These are phyloP conservation scores for Alternaria burnsii DNA, from an alignment of 2,329 filamentous ascomycete species.

Conservation along the genomic window DNA sequence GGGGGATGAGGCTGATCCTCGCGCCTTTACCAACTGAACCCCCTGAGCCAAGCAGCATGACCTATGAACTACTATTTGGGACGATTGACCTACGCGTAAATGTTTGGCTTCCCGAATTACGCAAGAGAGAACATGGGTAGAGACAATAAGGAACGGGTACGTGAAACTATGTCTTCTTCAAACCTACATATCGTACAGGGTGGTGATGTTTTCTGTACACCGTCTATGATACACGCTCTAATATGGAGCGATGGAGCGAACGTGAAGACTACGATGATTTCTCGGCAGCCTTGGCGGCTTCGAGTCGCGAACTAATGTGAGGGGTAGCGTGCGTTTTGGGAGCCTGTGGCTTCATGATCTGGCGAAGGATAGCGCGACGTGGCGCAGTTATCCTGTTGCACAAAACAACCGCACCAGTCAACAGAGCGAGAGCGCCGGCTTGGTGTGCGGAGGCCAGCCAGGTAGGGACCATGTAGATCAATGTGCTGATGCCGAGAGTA, in stretches of 20 bases:
- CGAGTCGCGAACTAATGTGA: slow-evolving; percentile 32
- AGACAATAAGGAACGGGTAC: neutral
- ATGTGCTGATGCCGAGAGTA: slow-evolving; percentile 83
- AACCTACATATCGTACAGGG: slow-evolving; percentile 17
- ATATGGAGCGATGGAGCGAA: neutral
- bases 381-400: slow-evolving; percentile 63
- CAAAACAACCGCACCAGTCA: slow-evolving; percentile 83
- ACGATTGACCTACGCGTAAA: too few relatives aligned
- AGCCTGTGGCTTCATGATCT: slow-evolving; percentile 37
- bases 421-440: slow-evolving; percentile 83
- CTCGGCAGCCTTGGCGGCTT: slow-evolving; percentile 26
- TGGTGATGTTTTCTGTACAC: slow-evolving; percentile 3
- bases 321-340: slow-evolving; percentile 24
- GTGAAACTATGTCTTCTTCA: neutral
- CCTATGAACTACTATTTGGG: too few relatives aligned
- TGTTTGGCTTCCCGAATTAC: too few relatives aligned
- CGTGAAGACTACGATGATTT: slow-evolving; percentile 22
- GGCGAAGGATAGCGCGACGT: slow-evolving; percentile 41
- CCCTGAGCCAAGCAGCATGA: too few relatives aligned
- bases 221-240: slow-evolving; percentile 4
- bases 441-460: slow-evolving; percentile 91
- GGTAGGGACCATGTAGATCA: slow-evolving; percentile 93
- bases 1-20: too few relatives aligned
- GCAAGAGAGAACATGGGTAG: neutral
- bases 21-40: too few relatives aligned